Evolutionary conservation across 2,329 filamentous ascomycete genomes (phyloP).

Genomic region (Apiospora pterosperma): DNA sequence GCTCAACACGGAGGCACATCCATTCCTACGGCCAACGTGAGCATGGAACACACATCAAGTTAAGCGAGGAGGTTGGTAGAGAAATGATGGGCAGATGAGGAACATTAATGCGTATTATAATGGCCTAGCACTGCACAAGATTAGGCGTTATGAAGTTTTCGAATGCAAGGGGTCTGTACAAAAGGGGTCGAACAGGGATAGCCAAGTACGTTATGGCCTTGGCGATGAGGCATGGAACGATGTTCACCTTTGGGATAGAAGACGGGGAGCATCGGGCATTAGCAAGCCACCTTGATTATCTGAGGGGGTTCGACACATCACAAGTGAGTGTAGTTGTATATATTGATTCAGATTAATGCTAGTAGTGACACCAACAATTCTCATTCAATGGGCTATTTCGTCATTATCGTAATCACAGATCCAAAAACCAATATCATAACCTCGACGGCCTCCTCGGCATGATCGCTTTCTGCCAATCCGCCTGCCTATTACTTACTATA

Average conservation of each 20-base stretch:
- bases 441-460: not conserved
- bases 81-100: not conserved
- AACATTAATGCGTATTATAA: not conserved
- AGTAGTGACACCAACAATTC: not conserved
- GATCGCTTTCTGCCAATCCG: not conserved
- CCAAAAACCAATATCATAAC: not conserved
- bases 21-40: constrained; percentile 22
- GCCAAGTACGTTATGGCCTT: not conserved
- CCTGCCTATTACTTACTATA: not conserved
- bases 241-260: not conserved
- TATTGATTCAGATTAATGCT: not conserved
- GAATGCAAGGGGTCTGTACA: not conserved
- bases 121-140: not conserved
- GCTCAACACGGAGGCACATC: constrained; percentile 53
- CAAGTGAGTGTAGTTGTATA: not conserved
- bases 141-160: not conserved
- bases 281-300: not conserved
- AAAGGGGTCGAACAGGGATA: not conserved
- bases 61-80: not conserved
- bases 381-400: not conserved
- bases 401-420: not conserved
- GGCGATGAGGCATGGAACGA: not conserved
- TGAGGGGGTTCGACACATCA: not conserved
- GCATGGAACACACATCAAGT: not conserved
- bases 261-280: not conserved